A percentile compares a stretch with the other conserved stretches of the same genome.
Conservation (phyloP, 116 monocot species). For the Posidonia oceanica region DNA sequence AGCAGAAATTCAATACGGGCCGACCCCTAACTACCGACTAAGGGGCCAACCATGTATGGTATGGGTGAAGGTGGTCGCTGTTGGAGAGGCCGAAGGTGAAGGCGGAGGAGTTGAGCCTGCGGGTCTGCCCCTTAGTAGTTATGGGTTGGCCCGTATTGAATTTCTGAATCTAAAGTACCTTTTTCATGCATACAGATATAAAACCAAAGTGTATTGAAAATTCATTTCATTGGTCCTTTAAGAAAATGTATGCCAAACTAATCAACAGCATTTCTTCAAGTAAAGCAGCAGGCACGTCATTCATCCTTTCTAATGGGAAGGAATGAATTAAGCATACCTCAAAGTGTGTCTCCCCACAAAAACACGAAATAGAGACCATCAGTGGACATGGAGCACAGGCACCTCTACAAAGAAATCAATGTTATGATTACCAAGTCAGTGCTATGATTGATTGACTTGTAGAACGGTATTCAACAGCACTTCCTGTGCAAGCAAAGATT, state of each 20-base stretch:
- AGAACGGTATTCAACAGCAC: neutral
- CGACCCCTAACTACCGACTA: no score
- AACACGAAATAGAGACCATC: constrained; percentile 82
- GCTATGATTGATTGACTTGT: neutral
- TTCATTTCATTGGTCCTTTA: no score
- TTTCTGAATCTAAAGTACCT: neutral
- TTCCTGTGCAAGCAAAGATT: neutral
- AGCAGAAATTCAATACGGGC: no score
- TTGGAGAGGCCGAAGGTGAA: no score
- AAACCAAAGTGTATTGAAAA: no score
- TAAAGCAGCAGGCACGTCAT: neutral
- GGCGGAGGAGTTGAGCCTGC: no score
- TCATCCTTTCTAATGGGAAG: neutral
- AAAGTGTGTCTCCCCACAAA: constrained; percentile 70
- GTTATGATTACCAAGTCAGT: constrained; percentile 1
- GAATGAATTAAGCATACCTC: constrained; percentile 38
- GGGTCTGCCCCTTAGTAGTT: no score
- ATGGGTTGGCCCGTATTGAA: no score
- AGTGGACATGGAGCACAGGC: constrained; percentile 83
- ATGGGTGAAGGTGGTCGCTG: no score
- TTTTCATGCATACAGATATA: no score
- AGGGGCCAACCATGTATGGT: no score
- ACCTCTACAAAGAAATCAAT: constrained; percentile 41
- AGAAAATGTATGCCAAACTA: neutral
- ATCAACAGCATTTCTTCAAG: neutral